Base-by-base conservation (phyloP, 805 yeast genomes). In the Schizosaccharomyces lindneri region DNA sequence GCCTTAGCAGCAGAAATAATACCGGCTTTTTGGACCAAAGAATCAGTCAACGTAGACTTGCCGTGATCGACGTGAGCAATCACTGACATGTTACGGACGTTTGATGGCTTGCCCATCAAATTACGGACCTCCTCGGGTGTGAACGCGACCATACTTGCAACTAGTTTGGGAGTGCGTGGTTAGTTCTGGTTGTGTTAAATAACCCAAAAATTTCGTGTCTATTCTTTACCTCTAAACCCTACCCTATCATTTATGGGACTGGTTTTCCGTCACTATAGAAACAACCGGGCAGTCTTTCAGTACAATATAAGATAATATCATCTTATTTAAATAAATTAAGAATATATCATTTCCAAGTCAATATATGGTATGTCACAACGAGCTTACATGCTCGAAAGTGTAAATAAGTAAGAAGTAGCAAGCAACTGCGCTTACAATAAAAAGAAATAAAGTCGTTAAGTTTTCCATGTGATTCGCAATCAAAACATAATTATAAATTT, bases 1-100 rank as follows among this genome's bases (percentile, higher is more conserved):
- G 98, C 98, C 81, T 87, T 87, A 73, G 96, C 97, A 73, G 98
- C 97, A 64, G 97, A 93, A 73, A 90, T 90, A 77, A 93, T 90
- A 87, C 98, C 98, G 70, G 98, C 98, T 74, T 84, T 85, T 81
- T 90, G 97, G 72, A 90, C 97, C 75, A 90, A 85, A 68, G 98
- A 93, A 79, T 90, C 98, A 78, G 98, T 90, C 78, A 90, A 84
- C 72, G 98, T 90, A 70, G 97, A 89, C 79, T 90, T 90, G 81
- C 98, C 98, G 83, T 93, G 98, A 83, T 90, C 98, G 85, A 90
- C 97, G 81, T 90, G 98, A 74, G 98, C 98, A 85, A 93, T 93
- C 78, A 90, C 98, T 79, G 97, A 90, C 95, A 90, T 93, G 94
- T 93, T 93, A 83, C 98, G 96, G 75, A 93, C 97, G 76, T 90